Base-by-base conservation (phyloP, 129 eudicot species). In the Scalesia atractyloides region DNA sequence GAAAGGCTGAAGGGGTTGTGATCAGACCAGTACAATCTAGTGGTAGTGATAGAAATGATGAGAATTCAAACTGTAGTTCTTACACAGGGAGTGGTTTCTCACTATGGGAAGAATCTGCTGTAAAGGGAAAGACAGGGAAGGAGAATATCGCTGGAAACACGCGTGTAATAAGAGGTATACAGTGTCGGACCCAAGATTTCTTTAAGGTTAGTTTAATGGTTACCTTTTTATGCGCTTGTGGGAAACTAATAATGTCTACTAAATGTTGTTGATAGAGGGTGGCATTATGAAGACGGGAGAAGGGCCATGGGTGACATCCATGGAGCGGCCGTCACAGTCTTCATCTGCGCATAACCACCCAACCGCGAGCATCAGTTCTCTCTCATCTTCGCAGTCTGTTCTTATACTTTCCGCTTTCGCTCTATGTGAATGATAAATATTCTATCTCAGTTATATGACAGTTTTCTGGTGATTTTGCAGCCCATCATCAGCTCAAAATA, bases 101-200 rank as follows among this genome's bases (percentile, higher is more conserved):
- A 2, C 69, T 93, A 70, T 93, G 96, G 96, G 96, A 85, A 68
- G 98, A 93, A 74, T 85, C 96, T 71, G 80, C 79, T 0, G 76
- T 75, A 11, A 89, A 72, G 96, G 98, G 96, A 89, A 86, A 92
- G 91, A 84, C 96, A 80, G 92, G 96, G 95, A 92, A 87, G 92
- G 98, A 92, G 95, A 92, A 92, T 85, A 76, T 73, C 79, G 69
- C 69, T 16, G 89, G 82, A 17, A 88, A 81, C 60, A 75, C 77
- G 56, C 87, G 84, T 65, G 70, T 75, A 18, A 64, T 78, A 14
- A 81, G 82, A 87, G 98, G 98, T 84, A 76, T 57, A 51, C 10
- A 7, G 57, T 51, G 9, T 7, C 22, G 10, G 19, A 51, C 6
- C 9, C 49, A 44, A 44, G 3, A 44, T 44, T 44, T 9, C 9